Evolutionary conservation across 805 yeast species (phyloP).

Genomic region (Pichia cabralensis): DNA sequence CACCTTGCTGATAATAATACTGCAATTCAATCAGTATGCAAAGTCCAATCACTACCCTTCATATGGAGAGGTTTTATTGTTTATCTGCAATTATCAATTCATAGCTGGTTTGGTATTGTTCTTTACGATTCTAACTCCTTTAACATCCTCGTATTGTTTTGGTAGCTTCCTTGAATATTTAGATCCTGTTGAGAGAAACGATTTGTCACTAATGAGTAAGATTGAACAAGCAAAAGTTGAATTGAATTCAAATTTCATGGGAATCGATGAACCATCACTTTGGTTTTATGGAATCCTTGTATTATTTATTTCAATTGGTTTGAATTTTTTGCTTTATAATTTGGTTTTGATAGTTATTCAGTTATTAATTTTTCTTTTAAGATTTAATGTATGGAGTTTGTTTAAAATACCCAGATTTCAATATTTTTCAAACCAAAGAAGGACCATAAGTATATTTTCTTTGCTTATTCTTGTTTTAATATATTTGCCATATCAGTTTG

Average conservation of each 20-base stretch:
- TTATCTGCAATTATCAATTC: constrained; percentile 24
- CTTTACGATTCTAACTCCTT: constrained; percentile 31
- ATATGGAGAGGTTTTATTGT: constrained; percentile 36
- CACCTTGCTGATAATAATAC: constrained; percentile 37
- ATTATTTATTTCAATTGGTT: constrained; percentile 33
- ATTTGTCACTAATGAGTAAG: constrained; percentile 34
- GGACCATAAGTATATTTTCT: constrained; percentile 9
- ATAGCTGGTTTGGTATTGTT: constrained; percentile 18
- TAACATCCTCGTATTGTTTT: constrained; percentile 31
- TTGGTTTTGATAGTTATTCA: constrained; percentile 14
- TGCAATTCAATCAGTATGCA: constrained; percentile 44
- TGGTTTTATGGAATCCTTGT: constrained; percentile 55
- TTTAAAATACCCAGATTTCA: constrained; percentile 9
- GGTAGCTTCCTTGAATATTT: constrained; percentile 15
- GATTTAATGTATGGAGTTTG: constrained; percentile 2
- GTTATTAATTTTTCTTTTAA: not conserved
- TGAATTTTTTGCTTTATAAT: constrained; percentile 30
- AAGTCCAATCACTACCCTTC: constrained; percentile 31
- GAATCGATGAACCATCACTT: constrained; percentile 46
- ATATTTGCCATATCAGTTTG: constrained; percentile 76
- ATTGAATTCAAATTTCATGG: constrained; percentile 55
- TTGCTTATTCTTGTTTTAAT: constrained; percentile 19
- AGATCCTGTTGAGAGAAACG: constrained; percentile 46
- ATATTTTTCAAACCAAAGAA: constrained; percentile 12
- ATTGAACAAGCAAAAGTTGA: constrained; percentile 27